A percentile compares a stretch with the other conserved stretches of the same genome.
phyloP scores from a whole-genome alignment of 148 eudicot genomes.

The Heliosperma pusillum region DNA sequence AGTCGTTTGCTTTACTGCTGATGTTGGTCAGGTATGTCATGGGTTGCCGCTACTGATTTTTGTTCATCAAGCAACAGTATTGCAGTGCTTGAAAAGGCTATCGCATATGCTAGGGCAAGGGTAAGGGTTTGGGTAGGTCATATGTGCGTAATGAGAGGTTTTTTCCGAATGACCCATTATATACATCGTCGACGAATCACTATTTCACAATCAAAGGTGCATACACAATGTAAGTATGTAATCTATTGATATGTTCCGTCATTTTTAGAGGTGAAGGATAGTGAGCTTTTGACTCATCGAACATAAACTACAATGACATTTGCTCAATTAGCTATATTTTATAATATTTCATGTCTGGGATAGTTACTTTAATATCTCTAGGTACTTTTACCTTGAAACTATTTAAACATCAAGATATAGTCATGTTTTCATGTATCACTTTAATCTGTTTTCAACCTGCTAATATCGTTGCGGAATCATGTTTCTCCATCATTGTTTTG shows the following conservation, averaged over 20 bases:
- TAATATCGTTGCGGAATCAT: no score
- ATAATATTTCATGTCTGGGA: background rate
- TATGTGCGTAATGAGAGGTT: background rate
- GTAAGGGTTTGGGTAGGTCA: background rate
- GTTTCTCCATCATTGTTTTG: no score
- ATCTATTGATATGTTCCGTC: background rate
- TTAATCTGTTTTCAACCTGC: no score
- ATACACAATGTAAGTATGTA: background rate
- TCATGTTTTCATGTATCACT: no score
- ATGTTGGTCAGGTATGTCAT: constrained; percentile 87
- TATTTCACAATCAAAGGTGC: background rate
- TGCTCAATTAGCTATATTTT: background rate
- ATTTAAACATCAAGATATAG: no score
- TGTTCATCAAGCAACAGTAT: background rate
- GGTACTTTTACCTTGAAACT: background rate
- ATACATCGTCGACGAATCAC: background rate
- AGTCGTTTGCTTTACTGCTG: constrained; percentile 98
- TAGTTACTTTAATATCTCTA: background rate
- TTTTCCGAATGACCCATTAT: background rate
- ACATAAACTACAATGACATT: background rate
- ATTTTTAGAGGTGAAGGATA: background rate
- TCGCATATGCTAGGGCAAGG: background rate
- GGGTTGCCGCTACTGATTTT: background rate
- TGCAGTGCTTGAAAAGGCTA: background rate
- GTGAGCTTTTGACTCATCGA: background rate